Evolutionary conservation across 768 basidiomycete species (phyloP).

Genomic region (Mycena galopus): DNA sequence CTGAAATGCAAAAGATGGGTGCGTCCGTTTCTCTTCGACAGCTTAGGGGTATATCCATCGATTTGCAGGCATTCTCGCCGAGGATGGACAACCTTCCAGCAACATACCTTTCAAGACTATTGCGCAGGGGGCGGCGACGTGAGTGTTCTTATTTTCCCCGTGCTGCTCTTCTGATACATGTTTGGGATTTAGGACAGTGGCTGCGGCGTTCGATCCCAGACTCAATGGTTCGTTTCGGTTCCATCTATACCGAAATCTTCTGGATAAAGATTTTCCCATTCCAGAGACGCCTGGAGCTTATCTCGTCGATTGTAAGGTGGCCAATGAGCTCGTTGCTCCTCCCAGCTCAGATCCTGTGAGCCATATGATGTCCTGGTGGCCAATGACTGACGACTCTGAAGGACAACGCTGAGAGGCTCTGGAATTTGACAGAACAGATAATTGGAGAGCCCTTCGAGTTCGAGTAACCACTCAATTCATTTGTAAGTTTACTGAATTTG

Average conservation of each 20-base stretch:
- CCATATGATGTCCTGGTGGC: neutral
- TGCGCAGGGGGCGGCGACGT: constrained; percentile 30
- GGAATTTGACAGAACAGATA: neutral
- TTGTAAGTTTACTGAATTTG: too few species aligned
- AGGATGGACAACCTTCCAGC: constrained; percentile 10
- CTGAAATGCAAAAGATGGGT: neutral
- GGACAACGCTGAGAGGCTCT: neutral
- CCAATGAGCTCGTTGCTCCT: constrained; percentile 2
- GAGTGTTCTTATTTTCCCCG: neutral
- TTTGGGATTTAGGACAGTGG: constrained; percentile 13
- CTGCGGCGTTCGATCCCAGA: constrained; percentile 25
- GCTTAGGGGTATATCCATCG: neutral
- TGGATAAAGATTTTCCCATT: neutral
- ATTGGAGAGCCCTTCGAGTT: too few species aligned
- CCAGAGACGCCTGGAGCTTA: constrained; percentile 16
- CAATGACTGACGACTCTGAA: neutral
- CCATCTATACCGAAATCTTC: neutral
- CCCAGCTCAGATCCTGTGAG: constrained; percentile 10
- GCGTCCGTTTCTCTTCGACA: too few species aligned
- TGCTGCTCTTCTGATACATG: neutral
- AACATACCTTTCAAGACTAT: neutral
- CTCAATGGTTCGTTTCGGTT: constrained; percentile 9
- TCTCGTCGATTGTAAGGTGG: constrained; percentile 4
- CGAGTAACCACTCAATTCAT: too few species aligned
- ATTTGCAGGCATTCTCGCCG: too few species aligned